phyloP scores from a whole-genome alignment of 768 basidiomycete genomes.

The Psilocybe azurescens region DNA sequence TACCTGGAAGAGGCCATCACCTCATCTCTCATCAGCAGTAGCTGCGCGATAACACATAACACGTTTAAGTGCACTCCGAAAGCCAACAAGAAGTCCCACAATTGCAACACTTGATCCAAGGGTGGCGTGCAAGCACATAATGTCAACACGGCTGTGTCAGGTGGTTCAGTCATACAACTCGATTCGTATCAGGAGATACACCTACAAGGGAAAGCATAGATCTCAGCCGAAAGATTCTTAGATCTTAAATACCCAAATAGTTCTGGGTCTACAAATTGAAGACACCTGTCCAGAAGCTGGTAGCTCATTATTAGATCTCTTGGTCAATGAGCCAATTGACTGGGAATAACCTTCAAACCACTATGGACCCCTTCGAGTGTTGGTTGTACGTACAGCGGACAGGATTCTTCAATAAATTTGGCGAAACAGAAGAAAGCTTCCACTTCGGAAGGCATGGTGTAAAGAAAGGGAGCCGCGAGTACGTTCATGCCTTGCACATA shows the following conservation, averaged over 20 bases:
- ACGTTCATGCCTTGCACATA: slow-evolving; percentile 99
- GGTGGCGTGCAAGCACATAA: slow-evolving; percentile 97
- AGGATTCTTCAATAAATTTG: slow-evolving; percentile 93
- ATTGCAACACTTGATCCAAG: slow-evolving; percentile 88
- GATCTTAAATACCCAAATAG: slow-evolving; percentile 81
- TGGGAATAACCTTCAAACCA: slow-evolving; percentile 78
- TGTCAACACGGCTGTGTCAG: slow-evolving; percentile 79
- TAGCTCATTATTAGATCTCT: not conserved
- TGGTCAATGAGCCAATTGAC: not conserved
- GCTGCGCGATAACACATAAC: slow-evolving; percentile 94
- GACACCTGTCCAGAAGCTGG: slow-evolving; percentile 90
- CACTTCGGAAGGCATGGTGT: slow-evolving; percentile 96
- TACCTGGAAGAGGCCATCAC: slow-evolving; percentile 90
- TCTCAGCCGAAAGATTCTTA: slow-evolving; percentile 93
- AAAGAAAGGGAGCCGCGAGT: slow-evolving; percentile 95
- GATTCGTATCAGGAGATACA: not conserved
- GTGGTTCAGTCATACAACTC: not conserved
- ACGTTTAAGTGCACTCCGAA: slow-evolving; percentile 98
- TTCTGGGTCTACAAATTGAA: slow-evolving; percentile 90
- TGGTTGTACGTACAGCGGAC: slow-evolving; percentile 96
- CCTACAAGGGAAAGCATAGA: slow-evolving; percentile 97
- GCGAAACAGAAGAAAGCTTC: slow-evolving; percentile 98
- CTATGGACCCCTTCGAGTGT: slow-evolving; percentile 95
- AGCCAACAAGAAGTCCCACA: slow-evolving; percentile 98
- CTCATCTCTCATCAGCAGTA: slow-evolving; percentile 88